Evolutionary conservation across 164 flowering plant species (phyloP).

Genomic region (Akebia trifoliata): DNA sequence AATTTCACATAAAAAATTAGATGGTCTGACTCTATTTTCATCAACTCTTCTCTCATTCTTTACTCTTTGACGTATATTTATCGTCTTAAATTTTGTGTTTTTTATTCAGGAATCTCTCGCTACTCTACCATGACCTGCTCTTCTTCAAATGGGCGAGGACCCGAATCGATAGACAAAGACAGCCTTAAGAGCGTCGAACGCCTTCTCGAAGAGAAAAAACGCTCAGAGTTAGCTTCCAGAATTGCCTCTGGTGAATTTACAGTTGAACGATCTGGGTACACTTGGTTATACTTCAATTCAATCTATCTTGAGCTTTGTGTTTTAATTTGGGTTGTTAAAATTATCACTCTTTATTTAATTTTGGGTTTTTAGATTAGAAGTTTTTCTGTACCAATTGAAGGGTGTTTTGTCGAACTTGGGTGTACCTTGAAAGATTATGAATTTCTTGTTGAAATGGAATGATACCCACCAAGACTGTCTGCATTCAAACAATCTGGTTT

Average conservation of each 20-base stretch:
- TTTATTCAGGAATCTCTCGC: conserved; percentile 16
- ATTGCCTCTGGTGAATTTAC: conserved; percentile 95
- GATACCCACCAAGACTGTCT: too few relatives aligned
- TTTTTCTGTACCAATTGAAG: too few relatives aligned
- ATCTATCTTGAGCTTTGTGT: neutral
- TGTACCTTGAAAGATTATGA: too few relatives aligned
- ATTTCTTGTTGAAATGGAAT: too few relatives aligned
- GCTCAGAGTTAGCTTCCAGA: conserved; percentile 69
- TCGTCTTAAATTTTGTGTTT: neutral
- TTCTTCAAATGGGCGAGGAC: conserved; percentile 55
- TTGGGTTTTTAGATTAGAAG: neutral
- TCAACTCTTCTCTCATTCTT: neutral
- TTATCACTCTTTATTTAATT: neutral
- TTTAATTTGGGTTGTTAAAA: neutral
- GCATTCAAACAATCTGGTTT: too few relatives aligned
- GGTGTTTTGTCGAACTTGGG: too few relatives aligned
- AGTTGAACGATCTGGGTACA: conserved; percentile 61
- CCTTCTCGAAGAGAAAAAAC: conserved; percentile 54
- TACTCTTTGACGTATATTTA: neutral
- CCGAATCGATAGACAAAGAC: conserved; percentile 33
- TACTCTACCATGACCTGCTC: conserved; percentile 29
- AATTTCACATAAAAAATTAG: neutral
- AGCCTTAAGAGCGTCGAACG: conserved; percentile 44
- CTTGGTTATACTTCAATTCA: neutral
- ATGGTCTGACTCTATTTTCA: neutral